Base-by-base conservation (phyloP, 2,329 filamentous ascomycete genomes). In the Nemania bipapillata region DNA sequence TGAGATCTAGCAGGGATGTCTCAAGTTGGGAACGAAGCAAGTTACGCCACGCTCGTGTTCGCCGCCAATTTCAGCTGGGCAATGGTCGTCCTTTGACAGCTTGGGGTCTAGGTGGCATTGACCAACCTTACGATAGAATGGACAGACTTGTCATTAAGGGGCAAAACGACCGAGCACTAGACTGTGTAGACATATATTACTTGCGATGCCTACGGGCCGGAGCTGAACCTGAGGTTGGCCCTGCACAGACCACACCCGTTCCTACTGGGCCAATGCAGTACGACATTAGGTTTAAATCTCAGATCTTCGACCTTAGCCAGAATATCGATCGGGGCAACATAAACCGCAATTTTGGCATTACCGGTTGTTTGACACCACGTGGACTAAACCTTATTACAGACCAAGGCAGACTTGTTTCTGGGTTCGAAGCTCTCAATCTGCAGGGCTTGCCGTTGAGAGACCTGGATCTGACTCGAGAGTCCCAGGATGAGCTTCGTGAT, bases 401-500 rank as follows among this genome's bases (percentile, higher is more conserved):
- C 60, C 83, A 87, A 68, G 88, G 87, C 22, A 85, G 89, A 0
- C 84, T 87, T 0, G 72, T 94, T 1, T 85, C 84, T 11, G 89
- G 91, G 0, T 82, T 85, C 4, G 91, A 94, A 76, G 81, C 86
- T 1, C 80, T 94, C 1, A 78, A 81, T 5, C 78, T 94, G 4
- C 92, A 94, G 79, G 92, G 92, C 0, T 81, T 94, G 56, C 90
- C 91, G 0, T 77, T 90, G 1, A 80, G 89, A 62, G 84, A 85
- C 56, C 81, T 94, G 11, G 81, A 88, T 0, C 83, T 93, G n/a
- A 89, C 86, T 0, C 85, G 85, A 8, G 89, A 94, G 73, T 86
- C 84, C 0, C 83, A 89, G 54, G 78, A 80, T 1, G 82, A 94
- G 20, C 81, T 92, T 2, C 87, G 90, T 70, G 88, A 93, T 71